Evolutionary conservation across 2,329 filamentous ascomycete genomes (phyloP), one percentile per base, ranked within the genome.

Genomic region (Botrytis porri): DNA sequence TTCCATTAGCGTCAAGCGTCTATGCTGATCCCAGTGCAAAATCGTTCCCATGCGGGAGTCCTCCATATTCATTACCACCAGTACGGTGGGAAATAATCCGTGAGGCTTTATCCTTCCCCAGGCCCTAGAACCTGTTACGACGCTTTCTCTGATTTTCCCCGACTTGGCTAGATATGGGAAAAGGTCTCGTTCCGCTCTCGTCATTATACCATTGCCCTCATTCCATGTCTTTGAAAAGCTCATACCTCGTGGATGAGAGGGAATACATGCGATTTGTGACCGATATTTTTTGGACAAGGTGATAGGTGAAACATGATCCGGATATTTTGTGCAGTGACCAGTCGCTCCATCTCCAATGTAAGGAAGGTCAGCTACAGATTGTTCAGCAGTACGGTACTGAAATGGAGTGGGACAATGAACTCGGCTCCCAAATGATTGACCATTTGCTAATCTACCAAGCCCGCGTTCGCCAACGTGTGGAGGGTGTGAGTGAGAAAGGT

Each of bases 11-110:
- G 86, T 90, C 0, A 93, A 77, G 0, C 86, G 81, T 0, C 93
- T 85, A 29, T 87, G 82, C 75, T 95, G 86, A 0, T 83, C 79
- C 88, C 91, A 95, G 79, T 96, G 93, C 10, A 93, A 75, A 0
- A 83, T 78, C 0, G 82, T 81, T 0, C 91, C 89, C 2, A 83
- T 82, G 16, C 88, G 87, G 0, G 85, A 83, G 77, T 94, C 91
- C 0, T 83, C 82, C 0, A 87, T 84, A 0, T 77, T 77, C 35
- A 86, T 81, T 0, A 32, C 74, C 0, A 92, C 94, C 0, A 88
- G 86, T 4, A 96, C 84, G 0, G 92, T 94, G 0, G 85, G 83
- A 37, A 94, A 86, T 0, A 93, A 82, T 0, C 81, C 80, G 18
- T 86, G 76, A 0, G 88, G 87, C 1, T 83, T 75, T 0, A 91